Base-by-base conservation (phyloP, 495 filamentous ascomycete genomes). In the Articulospora tetracladia region DNA sequence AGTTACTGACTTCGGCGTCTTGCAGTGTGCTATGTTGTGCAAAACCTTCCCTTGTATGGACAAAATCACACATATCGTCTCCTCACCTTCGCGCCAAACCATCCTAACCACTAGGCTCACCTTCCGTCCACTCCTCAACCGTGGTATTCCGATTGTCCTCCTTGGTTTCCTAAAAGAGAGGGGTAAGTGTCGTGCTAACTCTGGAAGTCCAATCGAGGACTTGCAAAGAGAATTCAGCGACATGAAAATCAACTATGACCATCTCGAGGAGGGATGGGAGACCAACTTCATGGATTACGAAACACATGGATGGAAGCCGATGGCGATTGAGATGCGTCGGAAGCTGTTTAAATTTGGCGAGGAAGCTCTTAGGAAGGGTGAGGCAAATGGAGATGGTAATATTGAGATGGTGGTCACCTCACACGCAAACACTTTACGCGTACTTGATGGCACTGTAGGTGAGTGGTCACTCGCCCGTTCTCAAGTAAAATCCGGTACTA, bases 21-120 rank as follows among this genome's bases (percentile, higher is more conserved):
- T 22, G 1, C 56, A 64, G 47, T 59, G 56, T 50, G 26, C n/a
- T 34, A 57, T 19, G 13, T 15, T 59, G 15, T 22, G 44, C 19
- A 56, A 55, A 52, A 19, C 12, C 24, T 60, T 60, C 27, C 52
- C 57, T 3, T 25, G 51, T 13, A 57, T 57, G 46, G 20, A 52
- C 8, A 32, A 49, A 3, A 36, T 53, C 23, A 57, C 30, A 12
- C 28, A 47, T 23, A 39, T 64, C 36, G 3, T 64, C 19, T 56
- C 34, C 30, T 64, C 62, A 17, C 62, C 62, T 15, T 53, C 49
- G 10, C 23, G n/a, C 20, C 62, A 57, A 20, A 53, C 52, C 3
- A 41, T 60, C 1, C 44, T 59, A 17, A 64, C 57, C 8, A 41
- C 53, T 0, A 46, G 50, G 3, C 13, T 27, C 2, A 26, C 44